phyloP scores from a whole-genome alignment of 805 yeast genomes.

The Barnettozyma vustinii region DNA sequence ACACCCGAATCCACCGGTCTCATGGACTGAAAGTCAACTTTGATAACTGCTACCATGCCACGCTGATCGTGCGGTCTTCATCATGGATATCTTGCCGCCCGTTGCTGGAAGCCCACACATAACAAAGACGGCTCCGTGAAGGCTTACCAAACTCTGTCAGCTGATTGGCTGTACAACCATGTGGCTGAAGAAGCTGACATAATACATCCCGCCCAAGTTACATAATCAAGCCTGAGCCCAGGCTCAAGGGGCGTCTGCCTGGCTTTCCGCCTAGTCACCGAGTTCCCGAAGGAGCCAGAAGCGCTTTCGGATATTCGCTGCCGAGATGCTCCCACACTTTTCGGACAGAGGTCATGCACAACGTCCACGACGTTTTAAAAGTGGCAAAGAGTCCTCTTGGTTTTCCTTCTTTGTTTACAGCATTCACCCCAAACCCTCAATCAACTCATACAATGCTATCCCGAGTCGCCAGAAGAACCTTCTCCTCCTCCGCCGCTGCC shows the following conservation, averaged over 20 bases:
- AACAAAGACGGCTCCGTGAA: neutral
- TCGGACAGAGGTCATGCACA: neutral
- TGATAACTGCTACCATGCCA: neutral
- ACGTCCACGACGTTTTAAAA: neutral
- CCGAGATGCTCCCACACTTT: constrained; percentile 1
- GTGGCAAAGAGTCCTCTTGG: neutral
- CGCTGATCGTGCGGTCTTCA: neutral
- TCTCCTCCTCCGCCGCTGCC: constrained; percentile 6
- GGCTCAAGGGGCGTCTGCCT: neutral
- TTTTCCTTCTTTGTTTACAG: neutral
- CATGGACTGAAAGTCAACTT: neutral
- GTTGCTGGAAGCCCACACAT: neutral
- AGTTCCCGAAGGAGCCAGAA: neutral
- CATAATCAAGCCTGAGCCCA: neutral
- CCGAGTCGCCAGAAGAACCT: constrained; percentile 3
- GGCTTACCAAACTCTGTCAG: neutral
- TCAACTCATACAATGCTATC: neutral
- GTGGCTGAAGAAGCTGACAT: neutral
- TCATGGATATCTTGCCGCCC: neutral
- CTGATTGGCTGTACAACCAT: neutral
- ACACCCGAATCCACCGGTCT: neutral
- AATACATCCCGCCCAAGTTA: neutral
- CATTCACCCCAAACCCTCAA: neutral
- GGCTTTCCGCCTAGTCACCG: neutral
- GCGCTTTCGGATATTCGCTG: neutral